Percentiles rank a stretch among this genome's conserved stretches.
Conservation (phyloP, 352 stramenopile genomes). For the Pythium dissotocum region DNA sequence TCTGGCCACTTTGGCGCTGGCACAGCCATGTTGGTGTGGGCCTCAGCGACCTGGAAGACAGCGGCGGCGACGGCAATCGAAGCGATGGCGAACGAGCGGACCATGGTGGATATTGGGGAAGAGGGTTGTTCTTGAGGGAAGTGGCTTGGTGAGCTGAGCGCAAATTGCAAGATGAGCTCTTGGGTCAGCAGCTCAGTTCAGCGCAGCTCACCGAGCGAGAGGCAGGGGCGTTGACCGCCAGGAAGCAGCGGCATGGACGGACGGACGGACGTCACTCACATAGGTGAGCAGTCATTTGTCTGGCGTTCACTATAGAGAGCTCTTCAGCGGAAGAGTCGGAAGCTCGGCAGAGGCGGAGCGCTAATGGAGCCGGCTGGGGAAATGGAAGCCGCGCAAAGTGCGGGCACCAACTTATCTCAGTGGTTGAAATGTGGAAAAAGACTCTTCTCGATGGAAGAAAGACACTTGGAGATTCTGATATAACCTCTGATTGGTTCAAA, state of each 20-base stretch:
- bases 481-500: not conserved
- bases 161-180: conserved; percentile 18
- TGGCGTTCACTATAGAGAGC: not conserved
- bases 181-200: not conserved
- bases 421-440: not conserved
- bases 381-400: not conserved
- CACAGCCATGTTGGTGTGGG: conserved; percentile 17
- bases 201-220: too few relatives aligned
- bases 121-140: not conserved
- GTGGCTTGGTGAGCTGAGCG: conserved; percentile 1
- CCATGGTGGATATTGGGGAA: conserved; percentile 14
- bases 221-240: not conserved
- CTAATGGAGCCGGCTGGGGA: not conserved
- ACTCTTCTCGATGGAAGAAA: not conserved
- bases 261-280: not conserved
- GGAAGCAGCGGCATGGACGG: not conserved
- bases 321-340: not conserved
- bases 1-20: conserved; percentile 14
- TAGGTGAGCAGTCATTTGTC: not conserved
- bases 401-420: not conserved
- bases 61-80: conserved; percentile 15
- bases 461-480: not conserved
- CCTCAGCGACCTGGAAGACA: conserved; percentile 7
- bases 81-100: conserved; percentile 20
- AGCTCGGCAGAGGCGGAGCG: not conserved